Percentiles rank a stretch among this genome's conserved stretches.
phyloP scores from a whole-genome alignment of 116 monocot species.

The Trichopus zeylanicus region DNA sequence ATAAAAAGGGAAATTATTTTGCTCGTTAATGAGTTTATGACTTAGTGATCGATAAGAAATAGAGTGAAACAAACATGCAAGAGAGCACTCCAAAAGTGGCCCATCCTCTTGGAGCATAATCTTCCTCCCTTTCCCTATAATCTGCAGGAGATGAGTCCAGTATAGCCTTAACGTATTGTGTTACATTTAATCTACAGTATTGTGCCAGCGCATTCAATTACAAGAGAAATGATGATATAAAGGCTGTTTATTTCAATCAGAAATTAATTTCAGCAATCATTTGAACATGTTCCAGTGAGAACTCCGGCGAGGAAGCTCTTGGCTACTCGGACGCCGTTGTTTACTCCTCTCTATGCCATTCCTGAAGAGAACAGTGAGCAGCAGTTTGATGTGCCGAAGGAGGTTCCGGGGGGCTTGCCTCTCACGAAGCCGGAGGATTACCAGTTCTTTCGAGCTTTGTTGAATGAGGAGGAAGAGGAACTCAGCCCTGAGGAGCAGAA shows the following conservation, averaged over 20 bases:
- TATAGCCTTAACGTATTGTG: neutral
- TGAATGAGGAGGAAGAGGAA: too few relatives aligned
- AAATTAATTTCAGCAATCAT: too few relatives aligned
- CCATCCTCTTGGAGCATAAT: conserved; percentile 65
- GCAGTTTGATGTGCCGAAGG: conserved; percentile 92
- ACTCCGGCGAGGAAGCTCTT: conserved; percentile 88
- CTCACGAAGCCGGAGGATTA: conserved; percentile 93
- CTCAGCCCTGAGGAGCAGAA: too few relatives aligned
- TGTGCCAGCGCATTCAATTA: too few relatives aligned
- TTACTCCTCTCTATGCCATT: conserved; percentile 71
- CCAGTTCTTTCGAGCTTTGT: conserved; percentile 73
- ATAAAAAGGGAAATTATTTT: too few relatives aligned
- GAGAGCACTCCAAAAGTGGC: conserved; percentile 78
- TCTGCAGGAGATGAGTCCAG: conserved; percentile 24
- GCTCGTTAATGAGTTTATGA: too few relatives aligned
- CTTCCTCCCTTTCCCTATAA: conserved; percentile 50
- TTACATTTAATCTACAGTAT: too few relatives aligned
- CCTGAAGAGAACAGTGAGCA: conserved; percentile 91
- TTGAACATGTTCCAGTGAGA: conserved; percentile 75
- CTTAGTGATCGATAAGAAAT: too few relatives aligned
- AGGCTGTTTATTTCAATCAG: too few relatives aligned
- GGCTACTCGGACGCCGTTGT: conserved; percentile 84
- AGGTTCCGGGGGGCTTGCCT: conserved; percentile 74
- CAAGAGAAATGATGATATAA: too few relatives aligned
- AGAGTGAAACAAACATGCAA: too few relatives aligned